Percentiles rank a stretch among this genome's conserved stretches.
These are phyloP conservation scores for Neofusicoccum laricinum DNA, from an alignment of 2,329 filamentous ascomycete species.

Conservation along the genomic window DNA sequence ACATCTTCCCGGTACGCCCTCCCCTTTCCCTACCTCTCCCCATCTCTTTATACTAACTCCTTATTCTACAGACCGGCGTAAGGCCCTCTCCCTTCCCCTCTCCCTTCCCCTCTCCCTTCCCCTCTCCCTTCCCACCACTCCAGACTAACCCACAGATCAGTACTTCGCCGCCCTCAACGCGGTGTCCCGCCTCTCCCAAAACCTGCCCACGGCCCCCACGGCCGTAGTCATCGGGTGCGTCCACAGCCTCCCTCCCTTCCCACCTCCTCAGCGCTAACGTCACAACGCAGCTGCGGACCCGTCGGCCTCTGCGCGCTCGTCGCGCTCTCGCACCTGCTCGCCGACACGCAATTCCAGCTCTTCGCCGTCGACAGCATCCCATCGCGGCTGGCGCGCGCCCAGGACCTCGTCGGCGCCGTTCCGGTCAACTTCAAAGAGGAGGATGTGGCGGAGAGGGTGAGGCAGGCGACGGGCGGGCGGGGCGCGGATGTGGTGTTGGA, in stretches of 20 bases:
- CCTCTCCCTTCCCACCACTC: not conserved
- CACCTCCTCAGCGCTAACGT: too few species aligned
- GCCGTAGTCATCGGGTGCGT: slow-evolving; percentile 68
- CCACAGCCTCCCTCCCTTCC: too few species aligned
- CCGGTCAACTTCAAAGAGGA: slow-evolving; percentile 75
- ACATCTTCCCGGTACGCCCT: slow-evolving; percentile 77
- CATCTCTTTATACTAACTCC: not conserved
- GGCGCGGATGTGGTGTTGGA: slow-evolving; percentile 80
- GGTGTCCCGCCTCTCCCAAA: slow-evolving; percentile 59
- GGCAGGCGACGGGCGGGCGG: slow-evolving; percentile 71
- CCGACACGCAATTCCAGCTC: slow-evolving; percentile 65
- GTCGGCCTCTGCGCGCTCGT: slow-evolving; percentile 81
- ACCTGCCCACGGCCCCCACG: slow-evolving; percentile 63
- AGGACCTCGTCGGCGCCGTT: slow-evolving; percentile 67
- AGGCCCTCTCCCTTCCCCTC: not conserved
- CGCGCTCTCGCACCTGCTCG: slow-evolving; percentile 62
- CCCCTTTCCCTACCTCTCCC: too few species aligned
- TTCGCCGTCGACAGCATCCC: slow-evolving; percentile 78
- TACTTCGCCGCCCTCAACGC: slow-evolving; percentile 81
- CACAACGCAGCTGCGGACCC: slow-evolving; percentile 56
- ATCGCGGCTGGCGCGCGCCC: slow-evolving; percentile 70
- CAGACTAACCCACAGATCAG: not conserved
- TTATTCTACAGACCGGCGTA: slow-evolving; percentile 2
- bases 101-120: too few species aligned
- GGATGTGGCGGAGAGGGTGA: slow-evolving; percentile 65